Conservation (phyloP, 257 asterid genomes). For the Solanum dulcamara region DNA sequence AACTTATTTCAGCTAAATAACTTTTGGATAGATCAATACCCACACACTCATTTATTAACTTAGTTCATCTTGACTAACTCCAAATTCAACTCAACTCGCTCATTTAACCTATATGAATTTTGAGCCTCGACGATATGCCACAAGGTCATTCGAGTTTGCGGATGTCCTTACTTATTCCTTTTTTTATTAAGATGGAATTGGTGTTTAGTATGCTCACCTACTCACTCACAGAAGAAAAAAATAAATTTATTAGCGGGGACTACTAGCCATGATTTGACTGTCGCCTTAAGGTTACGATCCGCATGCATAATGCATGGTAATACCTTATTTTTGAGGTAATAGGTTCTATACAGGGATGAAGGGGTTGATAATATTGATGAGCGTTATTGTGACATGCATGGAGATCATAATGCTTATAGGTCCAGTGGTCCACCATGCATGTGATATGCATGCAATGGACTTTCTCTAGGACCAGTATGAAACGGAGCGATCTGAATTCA, state of each 20-base stretch:
- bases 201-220: too few relatives aligned
- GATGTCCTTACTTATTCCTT: too few relatives aligned
- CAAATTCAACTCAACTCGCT: background rate
- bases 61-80: accelerated
- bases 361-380: background rate
- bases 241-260: too few relatives aligned
- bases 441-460: background rate
- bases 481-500: background rate
- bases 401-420: background rate
- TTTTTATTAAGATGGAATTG: too few relatives aligned
- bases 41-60: background rate
- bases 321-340: too few relatives aligned
- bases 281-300: too few relatives aligned
- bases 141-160: too few relatives aligned
- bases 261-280: too few relatives aligned
- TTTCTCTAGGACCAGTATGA: background rate
- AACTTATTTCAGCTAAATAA: background rate
- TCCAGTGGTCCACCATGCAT: background rate
- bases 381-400: background rate
- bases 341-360: too few relatives aligned
- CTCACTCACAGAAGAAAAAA: too few relatives aligned
- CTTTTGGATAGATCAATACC: background rate
- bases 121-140: too few relatives aligned
- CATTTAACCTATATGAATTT: background rate
- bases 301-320: too few relatives aligned